Base-by-base conservation (phyloP, 164 flowering plant genomes). In the Vitis riparia region DNA sequence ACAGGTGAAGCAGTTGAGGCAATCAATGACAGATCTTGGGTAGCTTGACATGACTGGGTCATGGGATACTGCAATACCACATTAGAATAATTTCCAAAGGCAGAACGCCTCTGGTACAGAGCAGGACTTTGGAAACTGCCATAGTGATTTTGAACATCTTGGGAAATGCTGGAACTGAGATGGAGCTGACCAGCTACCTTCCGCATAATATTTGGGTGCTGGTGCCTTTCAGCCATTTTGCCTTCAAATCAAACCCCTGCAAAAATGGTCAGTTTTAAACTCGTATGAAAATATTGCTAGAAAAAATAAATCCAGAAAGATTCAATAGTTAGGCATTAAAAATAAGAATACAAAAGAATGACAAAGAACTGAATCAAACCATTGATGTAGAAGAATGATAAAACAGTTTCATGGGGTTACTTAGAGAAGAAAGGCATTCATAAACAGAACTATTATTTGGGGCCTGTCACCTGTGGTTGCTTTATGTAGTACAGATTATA, bases 171-270 rank as follows among this genome's bases (percentile, higher is more conserved):
- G 16, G 89, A 79, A 19, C 83, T 50, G 12, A 89, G 81, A 56
- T 81, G 78, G 37, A 85, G 73, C 77, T 87, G 89, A 48, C 82
- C 82, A 59, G 85, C 83, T 30, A 75, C 74, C 81, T 84, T 89
- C 59, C 83, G 88, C 77, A 76, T 63, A 49, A 86, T 74, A 29
- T 76, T 64, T 30, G 90, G 90, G 49, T 77, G 78, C 13, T 80
- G 85, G 63, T 75, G 74, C 73, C 67, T 76, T 50, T 86, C 88
- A 44, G 81, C 88, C 94, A 85, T 84, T 30, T 68, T 53, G 32
- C 15, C 0, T n/a, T 50, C 37, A 61, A 66, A 27, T 2, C 7
- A 1, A 2, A 55, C 15, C 14, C 62, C 52, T 30, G 2, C 16
- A 51, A n/a, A 23, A 51, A 50, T 12, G 12, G 51, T 37, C 44